Conservation (phyloP, 148 eudicot genomes). For the Dianthus caryophyllus region DNA sequence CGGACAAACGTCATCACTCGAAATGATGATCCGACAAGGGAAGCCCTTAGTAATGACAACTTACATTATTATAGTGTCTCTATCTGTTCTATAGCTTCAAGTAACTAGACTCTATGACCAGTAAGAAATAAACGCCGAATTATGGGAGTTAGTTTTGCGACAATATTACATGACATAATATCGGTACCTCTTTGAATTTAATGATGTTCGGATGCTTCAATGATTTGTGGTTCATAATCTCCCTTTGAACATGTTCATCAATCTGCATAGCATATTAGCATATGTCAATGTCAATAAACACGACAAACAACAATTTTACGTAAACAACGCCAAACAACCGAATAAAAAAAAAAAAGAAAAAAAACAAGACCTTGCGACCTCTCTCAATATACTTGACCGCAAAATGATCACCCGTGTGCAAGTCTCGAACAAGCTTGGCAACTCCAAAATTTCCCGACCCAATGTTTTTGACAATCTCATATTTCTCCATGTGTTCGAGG, state of each 20-base stretch:
- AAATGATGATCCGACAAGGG: too few species aligned
- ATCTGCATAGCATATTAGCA: conserved; percentile 31
- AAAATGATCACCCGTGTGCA: conserved; percentile 27
- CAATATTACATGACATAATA: too few species aligned
- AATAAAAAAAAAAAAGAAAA: neutral
- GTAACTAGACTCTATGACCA: too few species aligned
- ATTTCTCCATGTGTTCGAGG: conserved; percentile 29
- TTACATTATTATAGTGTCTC: too few species aligned
- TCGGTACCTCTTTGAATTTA: conserved; percentile 61
- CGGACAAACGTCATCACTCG: too few species aligned
- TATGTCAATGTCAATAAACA: neutral
- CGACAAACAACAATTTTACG: neutral
- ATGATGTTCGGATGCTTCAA: conserved; percentile 68
- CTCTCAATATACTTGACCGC: conserved; percentile 73
- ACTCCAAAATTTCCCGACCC: conserved; percentile 50
- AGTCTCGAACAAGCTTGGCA: conserved; percentile 44
- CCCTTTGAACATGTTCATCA: conserved; percentile 78
- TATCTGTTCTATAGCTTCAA: too few species aligned
- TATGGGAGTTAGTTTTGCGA: too few species aligned
- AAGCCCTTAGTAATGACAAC: too few species aligned
- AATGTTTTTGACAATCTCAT: conserved; percentile 35
- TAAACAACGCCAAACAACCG: neutral
- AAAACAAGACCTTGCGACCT: conserved; percentile 46
- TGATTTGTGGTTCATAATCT: conserved; percentile 73
- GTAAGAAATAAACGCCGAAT: neutral